Evolutionary conservation across 345 rosid species (phyloP).

Genomic region (Ailanthus altissimus): DNA sequence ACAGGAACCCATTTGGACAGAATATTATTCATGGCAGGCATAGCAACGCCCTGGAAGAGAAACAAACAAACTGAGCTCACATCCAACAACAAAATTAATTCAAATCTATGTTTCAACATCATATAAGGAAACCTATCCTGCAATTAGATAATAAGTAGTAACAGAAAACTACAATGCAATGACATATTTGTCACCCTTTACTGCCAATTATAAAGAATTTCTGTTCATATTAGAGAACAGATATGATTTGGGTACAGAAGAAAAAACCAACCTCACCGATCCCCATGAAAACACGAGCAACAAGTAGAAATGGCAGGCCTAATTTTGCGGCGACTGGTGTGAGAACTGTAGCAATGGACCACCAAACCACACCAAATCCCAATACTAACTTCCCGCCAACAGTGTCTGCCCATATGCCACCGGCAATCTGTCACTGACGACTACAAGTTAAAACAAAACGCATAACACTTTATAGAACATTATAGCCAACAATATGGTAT

Average conservation of each 20-base stretch:
- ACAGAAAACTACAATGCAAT: neutral
- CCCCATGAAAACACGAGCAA: constrained; percentile 93
- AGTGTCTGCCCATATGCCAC: constrained; percentile 95
- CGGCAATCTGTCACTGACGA: constrained; percentile 64
- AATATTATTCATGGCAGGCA: constrained; percentile 98
- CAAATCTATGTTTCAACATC: too few species aligned
- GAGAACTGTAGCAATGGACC: constrained; percentile 84
- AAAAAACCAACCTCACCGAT: constrained; percentile 84
- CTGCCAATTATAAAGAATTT: neutral
- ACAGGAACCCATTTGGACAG: constrained; percentile 89
- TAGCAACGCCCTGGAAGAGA: constrained; percentile 77
- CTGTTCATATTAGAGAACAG: neutral
- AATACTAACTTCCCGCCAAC: constrained; percentile 86
- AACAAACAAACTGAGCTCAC: too few species aligned
- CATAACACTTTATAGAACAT: neutral
- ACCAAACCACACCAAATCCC: constrained; percentile 93
- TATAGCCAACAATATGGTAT: neutral
- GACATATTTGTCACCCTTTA: neutral
- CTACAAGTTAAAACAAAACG: constrained; percentile 16
- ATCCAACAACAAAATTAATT: neutral
- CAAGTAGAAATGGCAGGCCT: constrained; percentile 83
- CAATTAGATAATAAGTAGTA: neutral
- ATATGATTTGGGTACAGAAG: neutral
- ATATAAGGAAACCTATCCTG: too few species aligned
- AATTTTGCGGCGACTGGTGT: constrained; percentile 90